phyloP scores from a whole-genome alignment of 192 early-diverging fungal species.

The Funneliformis geosporum region DNA sequence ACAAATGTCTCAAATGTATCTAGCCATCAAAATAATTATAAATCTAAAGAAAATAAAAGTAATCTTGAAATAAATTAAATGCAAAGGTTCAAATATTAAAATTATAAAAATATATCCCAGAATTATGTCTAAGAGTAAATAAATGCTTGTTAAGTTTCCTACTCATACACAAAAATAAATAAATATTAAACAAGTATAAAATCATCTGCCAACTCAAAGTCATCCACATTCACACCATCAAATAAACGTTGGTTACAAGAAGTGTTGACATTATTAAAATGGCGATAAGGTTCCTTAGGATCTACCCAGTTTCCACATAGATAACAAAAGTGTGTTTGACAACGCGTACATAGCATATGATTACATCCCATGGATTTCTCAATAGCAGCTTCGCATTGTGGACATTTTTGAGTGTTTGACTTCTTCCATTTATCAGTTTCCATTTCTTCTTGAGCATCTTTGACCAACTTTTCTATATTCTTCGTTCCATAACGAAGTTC shows the following conservation, averaged over 20 bases:
- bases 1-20: no score
- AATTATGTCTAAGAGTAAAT: not conserved
- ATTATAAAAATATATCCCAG: no score
- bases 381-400: slow-evolving; percentile 32
- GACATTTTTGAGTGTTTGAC: slow-evolving; percentile 36
- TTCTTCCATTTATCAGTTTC: slow-evolving; percentile 35
- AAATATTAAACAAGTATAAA: slow-evolving; percentile 6
- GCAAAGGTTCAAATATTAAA: not conserved
- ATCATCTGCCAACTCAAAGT: slow-evolving; percentile 26
- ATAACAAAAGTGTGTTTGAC: slow-evolving; percentile 42
- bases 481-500: slow-evolving; percentile 38
- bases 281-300: slow-evolving; percentile 22
- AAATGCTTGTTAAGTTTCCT: not conserved
- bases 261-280: slow-evolving; percentile 31
- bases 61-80: not conserved
- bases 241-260: slow-evolving; percentile 36
- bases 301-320: slow-evolving; percentile 36
- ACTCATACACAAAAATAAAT: not conserved
- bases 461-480: slow-evolving; percentile 35
- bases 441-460: slow-evolving; percentile 29
- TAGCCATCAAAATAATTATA: no score
- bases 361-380: slow-evolving; percentile 41
- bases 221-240: slow-evolving; percentile 29
- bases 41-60: no score
- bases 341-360: slow-evolving; percentile 41